Evolutionary conservation across 805 yeast species (phyloP).

Genomic region (Sugiyamaella mastotermitis): DNA sequence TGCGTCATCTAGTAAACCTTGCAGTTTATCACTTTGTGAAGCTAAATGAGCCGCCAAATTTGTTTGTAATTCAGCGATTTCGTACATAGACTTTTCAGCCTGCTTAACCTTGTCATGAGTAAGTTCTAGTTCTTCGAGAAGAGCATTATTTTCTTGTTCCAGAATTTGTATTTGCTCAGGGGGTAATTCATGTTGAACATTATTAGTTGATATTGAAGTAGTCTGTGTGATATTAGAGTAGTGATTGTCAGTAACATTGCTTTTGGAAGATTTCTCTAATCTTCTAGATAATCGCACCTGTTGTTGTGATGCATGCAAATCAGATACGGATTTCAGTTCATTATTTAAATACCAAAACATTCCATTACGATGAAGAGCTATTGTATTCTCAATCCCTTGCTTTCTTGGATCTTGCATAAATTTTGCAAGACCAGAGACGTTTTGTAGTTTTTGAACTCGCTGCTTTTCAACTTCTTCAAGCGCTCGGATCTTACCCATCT

Average conservation of each 20-base stretch:
- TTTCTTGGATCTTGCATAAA: constrained; percentile 23
- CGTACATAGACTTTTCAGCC: constrained; percentile 40
- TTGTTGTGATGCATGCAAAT: constrained; percentile 31
- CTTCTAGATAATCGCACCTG: constrained; percentile 29
- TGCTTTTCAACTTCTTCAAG: constrained; percentile 25
- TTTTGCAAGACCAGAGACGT: constrained; percentile 12
- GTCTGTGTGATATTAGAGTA: neutral
- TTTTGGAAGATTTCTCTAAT: constrained; percentile 21
- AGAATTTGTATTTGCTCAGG: constrained; percentile 26
- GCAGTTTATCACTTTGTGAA: constrained; percentile 65
- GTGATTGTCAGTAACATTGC: constrained; percentile 6
- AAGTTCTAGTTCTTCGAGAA: constrained; percentile 32
- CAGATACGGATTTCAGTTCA: constrained; percentile 27
- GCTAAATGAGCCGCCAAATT: constrained; percentile 70
- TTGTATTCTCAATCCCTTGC: constrained; percentile 25
- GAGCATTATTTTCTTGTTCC: constrained; percentile 30
- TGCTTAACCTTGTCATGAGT: constrained; percentile 32
- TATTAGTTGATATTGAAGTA: neutral
- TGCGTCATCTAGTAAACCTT: constrained; percentile 57
- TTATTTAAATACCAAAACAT: constrained; percentile 32
- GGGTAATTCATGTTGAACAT: constrained; percentile 3
- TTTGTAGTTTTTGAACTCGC: constrained; percentile 16
- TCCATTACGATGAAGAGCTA: constrained; percentile 31
- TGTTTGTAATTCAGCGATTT: constrained; percentile 67
- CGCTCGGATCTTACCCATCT: constrained; percentile 25